Conservation (phyloP, 2,329 filamentous ascomycete genomes). For the Aspergillus costaricaensis region DNA sequence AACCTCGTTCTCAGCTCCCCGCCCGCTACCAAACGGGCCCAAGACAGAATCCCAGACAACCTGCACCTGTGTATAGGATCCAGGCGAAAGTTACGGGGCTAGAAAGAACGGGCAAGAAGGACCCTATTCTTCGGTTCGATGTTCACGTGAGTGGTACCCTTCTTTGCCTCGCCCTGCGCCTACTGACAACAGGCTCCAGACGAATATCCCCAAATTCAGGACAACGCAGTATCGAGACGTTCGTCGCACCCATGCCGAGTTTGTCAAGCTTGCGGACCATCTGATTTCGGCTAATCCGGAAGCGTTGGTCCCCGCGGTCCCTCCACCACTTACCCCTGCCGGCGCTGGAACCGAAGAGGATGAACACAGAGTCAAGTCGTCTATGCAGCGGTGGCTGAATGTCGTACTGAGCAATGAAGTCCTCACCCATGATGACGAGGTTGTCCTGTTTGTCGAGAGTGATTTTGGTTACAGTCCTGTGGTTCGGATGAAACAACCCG, state of each 20-base stretch:
- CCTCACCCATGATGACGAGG: constrained; percentile 92
- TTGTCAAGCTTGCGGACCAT: constrained; percentile 93
- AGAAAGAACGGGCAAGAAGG: constrained; percentile 91
- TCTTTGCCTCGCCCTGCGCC: not conserved
- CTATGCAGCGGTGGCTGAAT: constrained; percentile 94
- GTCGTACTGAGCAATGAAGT: constrained; percentile 89
- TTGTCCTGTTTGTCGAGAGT: constrained; percentile 97
- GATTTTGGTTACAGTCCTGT: constrained; percentile 98
- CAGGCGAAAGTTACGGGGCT: constrained; percentile 93
- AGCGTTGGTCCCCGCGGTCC: constrained; percentile 88
- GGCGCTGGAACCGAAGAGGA: constrained; percentile 96
- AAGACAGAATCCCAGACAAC: constrained; percentile 41
- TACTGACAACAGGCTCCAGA: constrained; percentile 56
- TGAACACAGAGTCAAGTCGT: constrained; percentile 81
- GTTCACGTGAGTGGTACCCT: constrained; percentile 71
- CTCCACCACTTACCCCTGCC: constrained; percentile 89
- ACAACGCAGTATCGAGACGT: constrained; percentile 99
- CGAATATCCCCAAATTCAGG: constrained; percentile 95
- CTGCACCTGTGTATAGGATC: constrained; percentile 75
- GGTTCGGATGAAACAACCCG: constrained; percentile 92
- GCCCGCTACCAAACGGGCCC: constrained; percentile 52
- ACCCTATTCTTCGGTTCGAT: constrained; percentile 91
- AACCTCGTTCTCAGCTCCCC: constrained; percentile 46
- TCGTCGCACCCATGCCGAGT: constrained; percentile 91
- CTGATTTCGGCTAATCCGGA: constrained; percentile 97